Evolutionary conservation across 805 yeast species (phyloP).

Genomic region (Ogataea haglerorum): DNA sequence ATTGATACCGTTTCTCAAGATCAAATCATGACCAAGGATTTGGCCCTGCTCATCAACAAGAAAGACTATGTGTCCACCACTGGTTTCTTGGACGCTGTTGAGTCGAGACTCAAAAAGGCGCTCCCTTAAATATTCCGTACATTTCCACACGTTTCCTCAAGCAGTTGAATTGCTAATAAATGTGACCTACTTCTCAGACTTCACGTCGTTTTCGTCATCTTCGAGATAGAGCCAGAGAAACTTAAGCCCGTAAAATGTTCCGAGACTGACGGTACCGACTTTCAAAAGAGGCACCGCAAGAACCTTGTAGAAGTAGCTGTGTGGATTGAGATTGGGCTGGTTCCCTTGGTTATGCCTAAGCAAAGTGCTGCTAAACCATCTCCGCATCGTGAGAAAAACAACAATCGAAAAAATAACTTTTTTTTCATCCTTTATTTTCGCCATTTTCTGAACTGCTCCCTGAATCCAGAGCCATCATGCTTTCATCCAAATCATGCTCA

Average conservation of each 20-base stretch:
- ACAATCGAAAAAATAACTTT: not conserved
- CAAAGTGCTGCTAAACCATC: constrained; percentile 1
- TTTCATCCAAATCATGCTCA: constrained; percentile 9
- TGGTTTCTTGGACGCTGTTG: constrained; percentile 77
- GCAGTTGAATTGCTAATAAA: constrained; percentile 15
- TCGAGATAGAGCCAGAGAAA: constrained; percentile 45
- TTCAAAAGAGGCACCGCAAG: constrained; percentile 46
- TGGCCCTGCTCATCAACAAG: constrained; percentile 64
- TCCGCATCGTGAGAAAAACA: constrained; percentile 2
- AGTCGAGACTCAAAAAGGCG: constrained; percentile 36
- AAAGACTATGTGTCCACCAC: constrained; percentile 66
- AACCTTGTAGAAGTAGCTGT: constrained; percentile 40
- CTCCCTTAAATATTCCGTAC: not conserved
- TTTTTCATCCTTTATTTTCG: constrained; percentile 2
- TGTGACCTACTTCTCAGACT: constrained; percentile 7
- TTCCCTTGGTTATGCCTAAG: constrained; percentile 1
- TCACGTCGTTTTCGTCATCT: constrained; percentile 8
- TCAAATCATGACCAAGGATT: constrained; percentile 79
- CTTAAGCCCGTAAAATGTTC: constrained; percentile 44
- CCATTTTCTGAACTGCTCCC: constrained; percentile 10
- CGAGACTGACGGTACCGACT: constrained; percentile 41
- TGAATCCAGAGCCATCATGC: constrained; percentile 14
- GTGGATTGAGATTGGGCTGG: constrained; percentile 26
- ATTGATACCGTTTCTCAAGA: constrained; percentile 70
- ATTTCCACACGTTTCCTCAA: constrained; percentile 1